Conservation (phyloP, 345 rosid genomes). For the Hibiscus syriacus region DNA sequence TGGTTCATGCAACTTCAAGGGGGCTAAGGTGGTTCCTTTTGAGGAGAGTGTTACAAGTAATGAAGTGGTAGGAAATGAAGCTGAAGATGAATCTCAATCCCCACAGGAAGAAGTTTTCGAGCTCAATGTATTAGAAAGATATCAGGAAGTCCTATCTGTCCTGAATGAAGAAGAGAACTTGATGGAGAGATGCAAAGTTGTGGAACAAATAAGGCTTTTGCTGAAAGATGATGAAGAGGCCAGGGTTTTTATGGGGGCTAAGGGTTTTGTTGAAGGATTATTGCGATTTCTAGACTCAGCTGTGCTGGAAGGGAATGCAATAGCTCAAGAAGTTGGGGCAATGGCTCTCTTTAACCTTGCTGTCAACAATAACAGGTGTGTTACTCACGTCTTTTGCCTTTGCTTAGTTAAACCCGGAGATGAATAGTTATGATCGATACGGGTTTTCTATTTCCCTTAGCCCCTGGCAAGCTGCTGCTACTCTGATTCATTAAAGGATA, state of each 20-base stretch:
- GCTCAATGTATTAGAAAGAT: conserved; percentile 33
- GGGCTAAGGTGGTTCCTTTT: conserved; percentile 55
- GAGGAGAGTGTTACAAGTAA: conserved; percentile 54
- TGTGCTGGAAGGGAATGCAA: conserved; percentile 31
- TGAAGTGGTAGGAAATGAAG: conserved; percentile 32
- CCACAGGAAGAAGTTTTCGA: conserved; percentile 35
- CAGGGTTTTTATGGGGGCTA: conserved; percentile 76
- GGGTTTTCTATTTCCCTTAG: background rate
- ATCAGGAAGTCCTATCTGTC: conserved; percentile 38
- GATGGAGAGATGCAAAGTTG: conserved; percentile 47
- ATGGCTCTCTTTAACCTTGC: conserved; percentile 96
- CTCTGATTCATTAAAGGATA: background rate
- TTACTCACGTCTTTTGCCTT: conserved; percentile 2
- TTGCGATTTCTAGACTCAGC: conserved; percentile 60
- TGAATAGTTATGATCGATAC: background rate
- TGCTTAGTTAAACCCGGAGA: background rate
- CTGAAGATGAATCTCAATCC: conserved; percentile 23
- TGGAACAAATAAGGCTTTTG: conserved; percentile 63
- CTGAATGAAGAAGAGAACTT: conserved; percentile 49
- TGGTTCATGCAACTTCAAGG: conserved; percentile 42
- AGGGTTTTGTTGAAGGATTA: conserved; percentile 76
- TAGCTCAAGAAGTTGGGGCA: conserved; percentile 71
- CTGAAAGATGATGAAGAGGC: conserved; percentile 96
- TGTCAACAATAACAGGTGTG: conserved; percentile 91
- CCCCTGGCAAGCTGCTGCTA: too few relatives aligned